Base-by-base conservation (phyloP, 1,284 basidiomycete genomes). In the Wallemia ichthyophaga region DNA sequence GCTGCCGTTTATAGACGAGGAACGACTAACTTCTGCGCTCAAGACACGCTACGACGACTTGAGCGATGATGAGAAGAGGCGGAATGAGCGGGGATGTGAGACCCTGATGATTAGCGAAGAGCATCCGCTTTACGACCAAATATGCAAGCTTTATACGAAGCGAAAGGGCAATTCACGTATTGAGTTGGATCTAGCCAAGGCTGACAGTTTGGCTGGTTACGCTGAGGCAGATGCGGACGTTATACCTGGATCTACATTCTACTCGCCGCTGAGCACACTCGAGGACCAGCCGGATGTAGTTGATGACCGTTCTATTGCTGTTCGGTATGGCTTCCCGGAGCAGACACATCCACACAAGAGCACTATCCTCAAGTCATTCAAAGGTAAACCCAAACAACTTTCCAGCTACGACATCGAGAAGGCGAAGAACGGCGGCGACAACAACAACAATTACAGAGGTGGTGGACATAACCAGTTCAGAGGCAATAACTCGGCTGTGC, bases 1-100 rank as follows among this genome's bases (percentile, higher is more conserved):
- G 1, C 73, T 99, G 24, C 91, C 94, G 0, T 99, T 98, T 72
- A 98, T 99, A 64, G 87, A 98, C 67, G 77, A 83, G 68, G 77
- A 76, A 61, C 78, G 91, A 21, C 72, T 96, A 24, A 71, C 95
- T 58, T 78, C 76, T 25, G 87, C 89, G 1, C 86, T 99, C 79
- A 77, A 74, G 19, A 72, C 76, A 25, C 77, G 78, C 61, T 87
- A 92, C 69, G 70, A 75, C 0, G 71, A 78, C 53, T 74, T 99
- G 53, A 78, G 76, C 1, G 82, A 86, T 58, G 86, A 85, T 11
- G 92, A 99, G 70, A 73, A 78, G 55, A 74, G 75, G 57, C 75
- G 94, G 57, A 98, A 99, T 70, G 75, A 73, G 37, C 85, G 82
- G 78, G 92, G 94, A 1, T 78, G 81, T 66, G 78, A 86, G 65